Evolutionary conservation across 202 grass and related monocot species (phyloP), one percentile per base, ranked within the genome.

Genomic region (Brachypodium distachyon): DNA sequence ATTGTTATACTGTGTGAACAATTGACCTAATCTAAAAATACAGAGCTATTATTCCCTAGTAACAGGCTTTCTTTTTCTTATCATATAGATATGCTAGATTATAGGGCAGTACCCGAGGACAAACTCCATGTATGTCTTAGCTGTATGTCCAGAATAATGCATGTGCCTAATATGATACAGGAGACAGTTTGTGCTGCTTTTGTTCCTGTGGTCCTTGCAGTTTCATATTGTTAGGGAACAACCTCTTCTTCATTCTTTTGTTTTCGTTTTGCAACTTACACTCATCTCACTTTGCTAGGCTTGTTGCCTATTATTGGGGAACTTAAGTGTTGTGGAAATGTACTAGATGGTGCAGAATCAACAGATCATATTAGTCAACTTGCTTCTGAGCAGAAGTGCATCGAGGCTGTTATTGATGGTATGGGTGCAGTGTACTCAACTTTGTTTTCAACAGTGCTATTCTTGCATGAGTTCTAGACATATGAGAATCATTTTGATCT

Each of bases 301-400:
- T 83, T 97, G 82, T 82, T 97, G 49, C 95, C 91, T 77, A 72
- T 92, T 54, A 90, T 97, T 74, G 80, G 89, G 33, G 76, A 89
- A 55, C 53, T 97, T 22, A 90, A 59, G 67, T 92, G 49, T 51
- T 84, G 76, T 59, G 95, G 82, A 38, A 86, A 88, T 77, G 56
- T 83, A 64, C 65, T 97, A 49, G 82, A 89, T 78, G 55, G 83
- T 23, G 60, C 39, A 55, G 76, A 77, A 61, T 75, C 82, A 44
- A 72, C 83, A 74, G 82, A 88, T 83, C 61, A 78, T 64, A 61
- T 90, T 61, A 82, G 86, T 47, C 77, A 83, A 38, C 74, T 86
- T 73, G 46, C 66, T 61, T 83, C 72, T 78, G 87, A 92, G 77
- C 56, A 92, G 58, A 92, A 85, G 27, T 86, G 51, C 69, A 82